Percentiles rank a stretch among this genome's conserved stretches.
Conservation (phyloP, 164 flowering plant species). For the Magnolia sinica region DNA sequence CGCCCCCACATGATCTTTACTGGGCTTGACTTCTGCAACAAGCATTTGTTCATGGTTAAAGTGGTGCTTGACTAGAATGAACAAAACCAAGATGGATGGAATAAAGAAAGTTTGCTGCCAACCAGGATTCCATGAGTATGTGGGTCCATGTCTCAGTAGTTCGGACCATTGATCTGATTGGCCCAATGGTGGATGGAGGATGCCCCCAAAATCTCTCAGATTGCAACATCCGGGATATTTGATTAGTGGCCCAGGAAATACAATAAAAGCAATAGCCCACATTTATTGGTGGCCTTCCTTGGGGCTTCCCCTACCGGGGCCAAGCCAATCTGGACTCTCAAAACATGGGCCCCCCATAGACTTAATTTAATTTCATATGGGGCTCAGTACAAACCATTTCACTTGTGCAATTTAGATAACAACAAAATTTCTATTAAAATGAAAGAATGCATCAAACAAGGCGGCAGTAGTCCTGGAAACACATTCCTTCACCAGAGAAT, state of each 20-base stretch:
- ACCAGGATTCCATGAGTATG: neutral
- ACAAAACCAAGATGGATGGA: neutral
- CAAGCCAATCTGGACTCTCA: too few species aligned
- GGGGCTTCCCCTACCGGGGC: too few species aligned
- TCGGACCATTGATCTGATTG: neutral
- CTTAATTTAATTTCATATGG: too few species aligned
- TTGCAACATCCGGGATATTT: neutral
- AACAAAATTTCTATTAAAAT: too few species aligned
- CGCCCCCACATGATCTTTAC: conserved; percentile 58
- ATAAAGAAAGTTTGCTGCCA: neutral
- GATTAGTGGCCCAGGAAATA: neutral
- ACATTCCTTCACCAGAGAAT: too few species aligned
- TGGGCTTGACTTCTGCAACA: conserved; percentile 63
- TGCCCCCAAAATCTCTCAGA: neutral
- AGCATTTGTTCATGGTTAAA: neutral
- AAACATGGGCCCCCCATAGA: too few species aligned
- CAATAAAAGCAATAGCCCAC: neutral
- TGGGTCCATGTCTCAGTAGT: neutral
- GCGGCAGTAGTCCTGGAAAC: too few species aligned
- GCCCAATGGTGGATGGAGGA: neutral
- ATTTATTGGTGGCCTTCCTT: neutral
- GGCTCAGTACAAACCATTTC: too few species aligned
- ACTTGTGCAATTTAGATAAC: too few species aligned
- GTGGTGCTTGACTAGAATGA: neutral
- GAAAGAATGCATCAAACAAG: too few species aligned